Evolutionary conservation across 257 asterid species (phyloP).

Genomic region (Ilex aquifolium): DNA sequence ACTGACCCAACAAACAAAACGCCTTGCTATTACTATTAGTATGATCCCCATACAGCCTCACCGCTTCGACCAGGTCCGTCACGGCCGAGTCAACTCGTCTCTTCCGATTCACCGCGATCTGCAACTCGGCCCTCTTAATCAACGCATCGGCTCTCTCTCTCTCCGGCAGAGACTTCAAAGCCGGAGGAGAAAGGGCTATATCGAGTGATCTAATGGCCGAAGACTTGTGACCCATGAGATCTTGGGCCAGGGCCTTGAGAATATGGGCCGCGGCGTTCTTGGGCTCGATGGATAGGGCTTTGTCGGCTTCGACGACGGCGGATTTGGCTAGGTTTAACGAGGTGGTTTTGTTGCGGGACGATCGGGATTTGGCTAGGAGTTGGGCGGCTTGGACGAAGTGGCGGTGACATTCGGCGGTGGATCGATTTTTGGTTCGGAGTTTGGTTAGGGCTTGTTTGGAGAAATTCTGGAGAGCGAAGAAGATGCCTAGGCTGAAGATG

Average conservation of each 20-base stretch:
- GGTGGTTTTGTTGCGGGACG: constrained; percentile 37
- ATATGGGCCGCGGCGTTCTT: constrained; percentile 79
- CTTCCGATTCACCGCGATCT: constrained; percentile 46
- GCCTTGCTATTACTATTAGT: constrained; percentile 27
- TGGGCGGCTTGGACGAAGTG: constrained; percentile 85
- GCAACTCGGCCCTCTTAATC: constrained; percentile 69
- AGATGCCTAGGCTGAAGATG: constrained; percentile 45
- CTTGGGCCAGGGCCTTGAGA: constrained; percentile 73
- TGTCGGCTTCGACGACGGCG: constrained; percentile 74
- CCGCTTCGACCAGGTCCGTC: constrained; percentile 57
- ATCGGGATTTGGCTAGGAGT: constrained; percentile 71
- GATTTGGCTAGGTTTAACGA: constrained; percentile 59
- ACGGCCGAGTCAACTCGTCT: constrained; percentile 67
- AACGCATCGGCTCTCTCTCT: constrained; percentile 70
- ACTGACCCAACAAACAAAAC: constrained; percentile 63
- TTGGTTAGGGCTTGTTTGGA: constrained; percentile 57
- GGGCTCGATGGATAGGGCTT: constrained; percentile 62
- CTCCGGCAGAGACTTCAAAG: constrained; percentile 49
- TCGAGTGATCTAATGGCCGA: constrained; percentile 68
- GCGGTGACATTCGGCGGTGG: constrained; percentile 58
- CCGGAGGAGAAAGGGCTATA: constrained; percentile 61
- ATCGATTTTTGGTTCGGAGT: constrained; percentile 57
- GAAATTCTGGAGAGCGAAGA: constrained; percentile 50
- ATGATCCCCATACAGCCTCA: constrained; percentile 36
- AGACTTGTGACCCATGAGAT: constrained; percentile 57